Evolutionary conservation across 2,329 filamentous ascomycete genomes (phyloP), one percentile per base, ranked within the genome.

Genomic region (Sclerotinia subarctica): DNA sequence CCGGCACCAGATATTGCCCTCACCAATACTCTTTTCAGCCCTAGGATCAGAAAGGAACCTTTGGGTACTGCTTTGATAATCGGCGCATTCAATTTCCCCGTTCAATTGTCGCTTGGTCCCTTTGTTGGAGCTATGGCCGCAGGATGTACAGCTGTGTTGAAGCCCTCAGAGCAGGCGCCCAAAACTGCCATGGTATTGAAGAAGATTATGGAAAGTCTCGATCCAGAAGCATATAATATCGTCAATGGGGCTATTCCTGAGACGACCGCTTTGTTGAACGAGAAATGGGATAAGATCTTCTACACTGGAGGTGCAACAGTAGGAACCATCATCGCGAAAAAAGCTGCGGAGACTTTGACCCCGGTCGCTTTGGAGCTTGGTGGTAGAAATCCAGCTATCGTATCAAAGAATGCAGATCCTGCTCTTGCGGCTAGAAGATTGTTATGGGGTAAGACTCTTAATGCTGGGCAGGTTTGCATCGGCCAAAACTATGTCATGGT

Each of bases 241-340:
- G 83, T 97, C 73, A 95, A 97, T 78, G 95, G 95, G 69, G 88
- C 83, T 38, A 81, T 97, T 26, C 84, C 89, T 5, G 93, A 97
- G 82, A 93, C 91, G 5, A 92, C 91, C 57, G 88, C 88, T 17
- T 81, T 98, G 56, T 85, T 99, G 46, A 88, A 94, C 68, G 87
- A 93, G 81, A 94, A 94, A 79, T 99, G 94, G 90, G 94, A 96
- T 81, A 98, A 97, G 85, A 96, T 99, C 76, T 94, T 95, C 83
- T 99, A 97, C 82, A 99, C 95, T 0, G 95, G 95, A 66, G 89
- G 88, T 75, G 85, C 85, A 64, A 81, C 78, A 38, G 93, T 97
- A 24, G 95, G 92, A 76, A 93, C 90, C 77, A 94, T 98, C 75
- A 89, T 98, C 65, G 87, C 92, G 59, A 89, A 94, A 79, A 97